Percentiles rank a stretch among this genome's conserved stretches.
Evolutionary conservation across 495 filamentous ascomycete species (phyloP).

Genomic region (Neurospora sublineolata): DNA sequence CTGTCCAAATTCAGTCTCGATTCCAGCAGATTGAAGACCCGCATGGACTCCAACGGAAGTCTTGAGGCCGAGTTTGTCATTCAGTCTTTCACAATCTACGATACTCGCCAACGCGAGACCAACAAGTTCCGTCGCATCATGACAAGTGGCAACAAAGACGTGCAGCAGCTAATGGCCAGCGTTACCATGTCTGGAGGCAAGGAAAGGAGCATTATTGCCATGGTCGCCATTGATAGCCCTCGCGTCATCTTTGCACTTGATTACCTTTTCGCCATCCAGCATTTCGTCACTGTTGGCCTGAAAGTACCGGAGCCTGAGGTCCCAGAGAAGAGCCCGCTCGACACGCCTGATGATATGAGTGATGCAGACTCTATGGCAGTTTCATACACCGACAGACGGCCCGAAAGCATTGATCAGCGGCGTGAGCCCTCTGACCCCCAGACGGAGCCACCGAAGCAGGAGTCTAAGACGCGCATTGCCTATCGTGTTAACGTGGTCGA

Average conservation of each 20-base stretch:
- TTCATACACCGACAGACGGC: conserved; percentile 19
- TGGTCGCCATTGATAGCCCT: conserved; percentile 92
- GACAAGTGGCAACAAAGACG: conserved; percentile 86
- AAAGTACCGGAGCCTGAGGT: conserved; percentile 48
- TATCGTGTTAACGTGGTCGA: conserved; percentile 91
- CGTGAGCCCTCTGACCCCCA: not conserved
- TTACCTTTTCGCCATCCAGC: conserved; percentile 81
- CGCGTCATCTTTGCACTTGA: conserved; percentile 90
- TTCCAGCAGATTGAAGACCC: conserved; percentile 77
- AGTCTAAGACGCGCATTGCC: conserved; percentile 57
- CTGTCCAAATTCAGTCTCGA: conserved; percentile 89
- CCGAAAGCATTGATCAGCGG: conserved; percentile 13
- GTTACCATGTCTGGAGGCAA: conserved; percentile 81
- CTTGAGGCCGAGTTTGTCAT: conserved; percentile 89
- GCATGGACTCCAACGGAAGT: conserved; percentile 89
- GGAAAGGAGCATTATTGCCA: conserved; percentile 73
- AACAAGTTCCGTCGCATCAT: conserved; percentile 98
- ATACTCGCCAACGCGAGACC: conserved; percentile 71
- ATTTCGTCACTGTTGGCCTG: conserved; percentile 60
- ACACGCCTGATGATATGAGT: conserved; percentile 46
- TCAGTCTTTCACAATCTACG: conserved; percentile 86
- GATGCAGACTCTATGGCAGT: conserved; percentile 42
- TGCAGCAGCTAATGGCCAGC: conserved; percentile 96
- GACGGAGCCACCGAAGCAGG: conserved; percentile 14
- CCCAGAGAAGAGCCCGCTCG: conserved; percentile 41